A percentile compares a stretch with the other conserved stretches of the same genome.
These are phyloP conservation scores for Boletellus ananas DNA, from an alignment of 768 basidiomycete genomes.

Conservation along the genomic window DNA sequence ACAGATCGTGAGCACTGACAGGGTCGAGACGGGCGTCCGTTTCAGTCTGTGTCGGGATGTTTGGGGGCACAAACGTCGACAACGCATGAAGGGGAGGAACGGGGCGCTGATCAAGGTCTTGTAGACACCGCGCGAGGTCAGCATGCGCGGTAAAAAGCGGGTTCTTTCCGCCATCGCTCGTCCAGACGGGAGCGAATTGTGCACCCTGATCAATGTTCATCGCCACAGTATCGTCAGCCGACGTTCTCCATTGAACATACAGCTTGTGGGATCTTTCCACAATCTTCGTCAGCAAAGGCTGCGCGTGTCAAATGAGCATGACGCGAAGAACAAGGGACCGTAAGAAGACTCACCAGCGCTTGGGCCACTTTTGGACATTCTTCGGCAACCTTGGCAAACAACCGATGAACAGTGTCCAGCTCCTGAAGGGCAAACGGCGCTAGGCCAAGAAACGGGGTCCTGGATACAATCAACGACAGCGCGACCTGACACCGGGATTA, in stretches of 20 bases:
- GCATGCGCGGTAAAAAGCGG: conserved; percentile 24
- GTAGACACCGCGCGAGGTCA: conserved; percentile 23
- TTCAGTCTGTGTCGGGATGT: conserved; percentile 14
- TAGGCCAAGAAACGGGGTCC: conserved; percentile 55
- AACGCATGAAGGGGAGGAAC: conserved; percentile 9
- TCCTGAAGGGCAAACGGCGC: conserved; percentile 58
- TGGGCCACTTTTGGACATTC: conserved; percentile 60
- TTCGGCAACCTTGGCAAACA: conserved; percentile 55
- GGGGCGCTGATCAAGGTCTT: conserved; percentile 21
- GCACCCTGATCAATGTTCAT: conserved; percentile 27
- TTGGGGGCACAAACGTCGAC: conserved; percentile 23
- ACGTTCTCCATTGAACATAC: conserved; percentile 39
- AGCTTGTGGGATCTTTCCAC: conserved; percentile 46
- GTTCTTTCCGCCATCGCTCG: not conserved
- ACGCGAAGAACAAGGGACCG: not conserved
- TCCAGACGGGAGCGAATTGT: not conserved
- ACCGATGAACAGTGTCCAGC: conserved; percentile 51
- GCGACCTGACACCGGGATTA: conserved; percentile 44
- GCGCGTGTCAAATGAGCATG: conserved; percentile 9
- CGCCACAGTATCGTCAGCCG: conserved; percentile 11
- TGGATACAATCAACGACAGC: conserved; percentile 58
- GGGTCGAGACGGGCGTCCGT: conserved; percentile 18
- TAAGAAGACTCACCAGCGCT: conserved; percentile 44
- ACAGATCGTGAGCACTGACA: conserved; percentile 25
- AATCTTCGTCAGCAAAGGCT: conserved; percentile 59